Evolutionary conservation across 78 protist species (phyloP).

Genomic region (Chrysochromulina parva): DNA sequence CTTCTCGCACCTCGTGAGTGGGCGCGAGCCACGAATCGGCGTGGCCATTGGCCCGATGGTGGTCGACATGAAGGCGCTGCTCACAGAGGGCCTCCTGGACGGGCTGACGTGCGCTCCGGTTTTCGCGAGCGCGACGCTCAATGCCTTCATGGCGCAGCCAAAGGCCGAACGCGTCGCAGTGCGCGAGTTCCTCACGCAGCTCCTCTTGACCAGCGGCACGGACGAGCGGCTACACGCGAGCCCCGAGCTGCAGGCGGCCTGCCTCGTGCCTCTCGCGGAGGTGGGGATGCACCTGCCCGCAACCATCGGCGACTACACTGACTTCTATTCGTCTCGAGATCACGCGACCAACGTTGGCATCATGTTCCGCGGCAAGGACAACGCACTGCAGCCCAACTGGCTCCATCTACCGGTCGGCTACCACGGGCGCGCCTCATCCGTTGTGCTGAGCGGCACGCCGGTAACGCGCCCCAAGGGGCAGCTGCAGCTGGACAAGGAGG

Average conservation of each 20-base stretch:
- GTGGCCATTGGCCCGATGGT: conserved; percentile 86
- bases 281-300: conserved; percentile 69
- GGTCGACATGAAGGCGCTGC: conserved; percentile 71
- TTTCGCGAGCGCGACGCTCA: conserved; percentile 41
- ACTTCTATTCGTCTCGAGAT: conserved; percentile 86
- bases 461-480: neutral
- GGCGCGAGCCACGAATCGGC: conserved; percentile 59
- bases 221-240: neutral
- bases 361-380: conserved; percentile 47
- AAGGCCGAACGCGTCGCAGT: conserved; percentile 70
- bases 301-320: conserved; percentile 91
- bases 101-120: neutral
- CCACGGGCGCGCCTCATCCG: conserved; percentile 91
- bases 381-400: conserved; percentile 61
- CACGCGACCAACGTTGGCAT: conserved; percentile 94
- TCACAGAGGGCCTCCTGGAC: conserved; percentile 32
- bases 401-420: conserved; percentile 81
- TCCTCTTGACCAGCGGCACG: conserved; percentile 44
- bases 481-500: conserved; percentile 24
- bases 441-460: conserved; percentile 78
- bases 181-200: conserved; percentile 36
- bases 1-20: conserved; percentile 7
- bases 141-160: conserved; percentile 78
- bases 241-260: conserved; percentile 46
- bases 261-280: conserved; percentile 8